These are phyloP conservation scores for Fistulinella prunicolor DNA, from an alignment of 768 basidiomycete genomes.

Conservation along the genomic window DNA sequence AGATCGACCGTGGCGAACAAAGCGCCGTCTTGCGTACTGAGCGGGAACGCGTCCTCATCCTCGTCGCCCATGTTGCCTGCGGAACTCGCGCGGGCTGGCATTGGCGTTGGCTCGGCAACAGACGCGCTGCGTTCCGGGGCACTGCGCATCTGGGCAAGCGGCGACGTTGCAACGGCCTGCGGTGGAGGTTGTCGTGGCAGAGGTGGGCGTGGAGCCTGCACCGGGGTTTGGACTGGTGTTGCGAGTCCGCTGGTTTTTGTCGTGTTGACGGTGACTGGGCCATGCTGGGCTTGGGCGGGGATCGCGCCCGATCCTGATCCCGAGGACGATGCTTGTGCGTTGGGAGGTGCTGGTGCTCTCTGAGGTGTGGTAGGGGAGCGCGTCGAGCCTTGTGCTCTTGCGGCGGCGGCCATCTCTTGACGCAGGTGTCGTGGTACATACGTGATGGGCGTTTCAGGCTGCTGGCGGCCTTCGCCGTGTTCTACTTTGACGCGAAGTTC, in stretches of 20 bases:
- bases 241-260: constrained; percentile 23
- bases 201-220: constrained; percentile 30
- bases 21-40: constrained; percentile 65
- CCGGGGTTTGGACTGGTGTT: constrained; percentile 36
- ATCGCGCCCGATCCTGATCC: neutral
- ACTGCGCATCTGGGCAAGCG: constrained; percentile 11
- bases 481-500: constrained; percentile 21
- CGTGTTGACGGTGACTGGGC: neutral
- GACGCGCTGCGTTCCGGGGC: constrained; percentile 14
- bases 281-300: neutral
- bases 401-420: constrained; percentile 16
- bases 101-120: constrained; percentile 2
- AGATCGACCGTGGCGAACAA: constrained; percentile 59
- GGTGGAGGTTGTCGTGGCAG: constrained; percentile 7
- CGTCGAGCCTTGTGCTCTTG: constrained; percentile 3
- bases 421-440: constrained; percentile 43
- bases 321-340: neutral
- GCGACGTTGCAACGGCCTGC: constrained; percentile 5
- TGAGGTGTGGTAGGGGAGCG: neutral
- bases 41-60: constrained; percentile 41
- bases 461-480: neutral
- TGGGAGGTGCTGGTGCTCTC: neutral
- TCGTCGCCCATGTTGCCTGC: neutral
- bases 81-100: neutral
- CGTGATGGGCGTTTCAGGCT: constrained; percentile 23